Conservation (phyloP, 2,329 filamentous ascomycete genomes). For the Grosmannia clavigera region DNA sequence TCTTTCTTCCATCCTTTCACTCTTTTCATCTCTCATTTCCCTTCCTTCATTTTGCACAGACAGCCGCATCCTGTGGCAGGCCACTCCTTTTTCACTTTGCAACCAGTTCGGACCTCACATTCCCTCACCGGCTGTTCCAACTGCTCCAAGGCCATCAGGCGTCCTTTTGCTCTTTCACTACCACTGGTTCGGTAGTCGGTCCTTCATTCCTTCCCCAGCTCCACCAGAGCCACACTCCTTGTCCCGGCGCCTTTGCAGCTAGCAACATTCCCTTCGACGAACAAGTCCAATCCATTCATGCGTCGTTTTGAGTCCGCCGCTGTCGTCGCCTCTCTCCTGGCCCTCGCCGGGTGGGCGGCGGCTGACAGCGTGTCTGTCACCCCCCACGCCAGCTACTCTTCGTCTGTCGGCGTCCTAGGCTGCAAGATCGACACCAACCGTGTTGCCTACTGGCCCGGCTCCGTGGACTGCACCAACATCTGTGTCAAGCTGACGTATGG, state of each 20-base stretch:
- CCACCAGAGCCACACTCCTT: neutral
- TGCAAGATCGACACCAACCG: conserved; percentile 50
- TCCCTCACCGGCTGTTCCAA: neutral
- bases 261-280: neutral
- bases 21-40: neutral
- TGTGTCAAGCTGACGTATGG: conserved; percentile 40
- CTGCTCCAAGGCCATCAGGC: neutral
- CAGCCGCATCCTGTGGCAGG: neutral
- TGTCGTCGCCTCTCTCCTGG: neutral
- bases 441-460: conserved; percentile 46
- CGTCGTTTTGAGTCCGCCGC: neutral
- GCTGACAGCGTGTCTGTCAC: conserved; percentile 27
- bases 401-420: conserved; percentile 44
- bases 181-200: neutral
- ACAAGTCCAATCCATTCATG: neutral
- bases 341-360: neutral
- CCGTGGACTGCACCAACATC: conserved; percentile 41
- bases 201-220: neutral
- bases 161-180: neutral
- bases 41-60: neutral
- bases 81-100: neutral
- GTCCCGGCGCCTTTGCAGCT: neutral
- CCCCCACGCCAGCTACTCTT: conserved; percentile 44
- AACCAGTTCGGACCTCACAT: neutral
- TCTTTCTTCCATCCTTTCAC: neutral